phyloP scores from a whole-genome alignment of 1,284 basidiomycete genomes.

The Hemileia vastatrix region DNA sequence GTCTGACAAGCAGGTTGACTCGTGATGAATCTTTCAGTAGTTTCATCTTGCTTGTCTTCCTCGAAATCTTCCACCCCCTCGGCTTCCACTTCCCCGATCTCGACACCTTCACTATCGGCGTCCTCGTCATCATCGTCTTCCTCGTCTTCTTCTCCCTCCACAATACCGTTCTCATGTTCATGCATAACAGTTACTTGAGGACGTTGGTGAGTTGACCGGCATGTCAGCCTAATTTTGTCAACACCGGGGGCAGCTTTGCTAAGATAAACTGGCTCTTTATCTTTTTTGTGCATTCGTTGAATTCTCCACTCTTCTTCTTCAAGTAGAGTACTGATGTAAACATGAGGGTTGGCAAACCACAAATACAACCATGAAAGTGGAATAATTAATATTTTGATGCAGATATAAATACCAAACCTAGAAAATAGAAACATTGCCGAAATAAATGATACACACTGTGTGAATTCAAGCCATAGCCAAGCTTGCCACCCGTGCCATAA shows the following conservation, averaged over 20 bases:
- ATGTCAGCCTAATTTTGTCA: conserved; percentile 9
- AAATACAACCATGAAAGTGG: too few relatives aligned
- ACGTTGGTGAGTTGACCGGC: not conserved
- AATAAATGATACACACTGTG: too few relatives aligned
- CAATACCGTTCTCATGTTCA: not conserved
- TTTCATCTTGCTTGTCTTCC: not conserved
- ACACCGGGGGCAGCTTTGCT: not conserved
- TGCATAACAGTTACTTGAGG: not conserved
- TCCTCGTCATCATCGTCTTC: conserved; percentile 12
- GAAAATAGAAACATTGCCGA: too few relatives aligned
- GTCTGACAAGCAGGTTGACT: too few relatives aligned
- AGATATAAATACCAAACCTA: too few relatives aligned
- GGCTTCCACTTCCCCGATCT: not conserved
- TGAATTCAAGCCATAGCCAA: conserved; percentile 21
- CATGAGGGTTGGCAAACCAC: too few relatives aligned
- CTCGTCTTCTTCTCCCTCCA: conserved; percentile 7
- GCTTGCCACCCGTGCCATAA: conserved; percentile 22
- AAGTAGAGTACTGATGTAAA: conserved; percentile 4
- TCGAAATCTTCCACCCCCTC: not conserved
- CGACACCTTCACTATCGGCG: not conserved
- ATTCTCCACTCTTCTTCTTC: conserved; percentile 19
- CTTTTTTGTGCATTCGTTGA: conserved; percentile 3
- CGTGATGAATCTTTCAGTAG: not conserved
- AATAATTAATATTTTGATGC: too few relatives aligned
- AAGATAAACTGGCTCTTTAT: conserved; percentile 8